Base-by-base conservation (phyloP, 164 flowering plant genomes). In the Vitis vinifera region DNA sequence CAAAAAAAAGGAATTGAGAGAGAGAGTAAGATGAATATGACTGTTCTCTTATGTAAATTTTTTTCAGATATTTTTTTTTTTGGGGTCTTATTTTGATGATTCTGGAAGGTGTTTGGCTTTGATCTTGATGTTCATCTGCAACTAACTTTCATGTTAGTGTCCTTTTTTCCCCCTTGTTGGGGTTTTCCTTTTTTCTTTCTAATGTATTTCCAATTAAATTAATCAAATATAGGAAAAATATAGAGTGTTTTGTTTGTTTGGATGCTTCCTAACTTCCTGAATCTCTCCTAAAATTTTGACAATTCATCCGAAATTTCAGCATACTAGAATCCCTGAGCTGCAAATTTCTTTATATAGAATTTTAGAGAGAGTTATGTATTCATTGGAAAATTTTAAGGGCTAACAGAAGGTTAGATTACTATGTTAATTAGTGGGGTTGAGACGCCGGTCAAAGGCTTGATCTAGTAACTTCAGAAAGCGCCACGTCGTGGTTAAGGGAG, bases 141-240 rank as follows among this genome's bases (percentile, higher is more conserved):
- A 64, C 77, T 73, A 67, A 79, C 80, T 75, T 67, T 49, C 73
- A 50, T 31, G 74, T 69, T 63, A 59, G 66, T 72, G 58, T 48
- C 49, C 17, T 52, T 19, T 37, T 65, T 62, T 65, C 4, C n/a
- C n/a, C 14, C 49, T 59, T 44, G 19, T 31, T 13, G 17, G 30
- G 27, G 23, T 13, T 17, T 37, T 69, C 58, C 10, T 3, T 50
- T 47, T 37, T 50, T 50, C 1, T 65, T 71, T 31, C 59, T 29
- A 13, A 50, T 76, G 69, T 72, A 63, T 68, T 2, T 79, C 29
- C 23, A 63, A 50, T 48, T 30, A 51, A 64, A 72, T 72, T 44
- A 56, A 68, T 47, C 17, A 51, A 70, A 73, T 73, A 51, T 62
- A 62, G 14, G 50, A 63, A 16, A 30, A 37, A 3, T 65, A 59